Percentiles rank a stretch among this genome's conserved stretches.
Evolutionary conservation across 176 grass and related monocot genomes (phyloP).

Genomic region (Oryza glumipatula): DNA sequence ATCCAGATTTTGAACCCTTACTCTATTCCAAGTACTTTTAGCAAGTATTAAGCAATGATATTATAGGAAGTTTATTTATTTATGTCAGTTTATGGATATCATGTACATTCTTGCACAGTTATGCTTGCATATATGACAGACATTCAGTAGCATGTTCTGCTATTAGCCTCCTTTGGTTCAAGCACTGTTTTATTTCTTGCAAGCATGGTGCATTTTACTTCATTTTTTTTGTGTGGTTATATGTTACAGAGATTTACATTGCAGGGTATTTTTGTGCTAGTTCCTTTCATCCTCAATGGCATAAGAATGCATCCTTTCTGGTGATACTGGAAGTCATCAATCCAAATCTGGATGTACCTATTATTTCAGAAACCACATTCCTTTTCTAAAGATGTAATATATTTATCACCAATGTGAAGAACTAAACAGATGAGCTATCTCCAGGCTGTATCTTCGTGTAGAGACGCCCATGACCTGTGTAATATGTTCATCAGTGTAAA

Average conservation of each 20-base stretch:
- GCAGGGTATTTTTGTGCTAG: slow-evolving; percentile 62
- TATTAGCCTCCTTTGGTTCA: neutral
- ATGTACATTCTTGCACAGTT: neutral
- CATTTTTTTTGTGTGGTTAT: slow-evolving; percentile 5
- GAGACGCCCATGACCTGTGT: neutral
- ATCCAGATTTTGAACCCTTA: too few relatives aligned
- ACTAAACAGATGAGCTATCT: slow-evolving; percentile 9
- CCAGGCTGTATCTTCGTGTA: neutral
- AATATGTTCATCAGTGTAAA: neutral
- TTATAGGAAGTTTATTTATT: neutral
- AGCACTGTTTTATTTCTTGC: neutral
- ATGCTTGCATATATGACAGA: neutral
- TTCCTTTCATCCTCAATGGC: slow-evolving; percentile 56
- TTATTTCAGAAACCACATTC: neutral
- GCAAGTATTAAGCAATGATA: neutral
- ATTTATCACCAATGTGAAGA: slow-evolving; percentile 14
- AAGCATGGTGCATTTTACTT: neutral
- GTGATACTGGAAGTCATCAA: slow-evolving; percentile 33
- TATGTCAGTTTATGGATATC: neutral
- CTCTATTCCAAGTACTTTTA: neutral
- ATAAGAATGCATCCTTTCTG: slow-evolving; percentile 60
- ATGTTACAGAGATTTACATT: slow-evolving; percentile 30
- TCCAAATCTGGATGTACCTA: slow-evolving; percentile 2
- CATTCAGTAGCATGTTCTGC: neutral
- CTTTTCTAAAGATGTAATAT: slow-evolving; percentile 31